These are phyloP conservation scores for Xylaria sp. DNA, from an alignment of 2,329 filamentous ascomycete species.

Conservation along the genomic window DNA sequence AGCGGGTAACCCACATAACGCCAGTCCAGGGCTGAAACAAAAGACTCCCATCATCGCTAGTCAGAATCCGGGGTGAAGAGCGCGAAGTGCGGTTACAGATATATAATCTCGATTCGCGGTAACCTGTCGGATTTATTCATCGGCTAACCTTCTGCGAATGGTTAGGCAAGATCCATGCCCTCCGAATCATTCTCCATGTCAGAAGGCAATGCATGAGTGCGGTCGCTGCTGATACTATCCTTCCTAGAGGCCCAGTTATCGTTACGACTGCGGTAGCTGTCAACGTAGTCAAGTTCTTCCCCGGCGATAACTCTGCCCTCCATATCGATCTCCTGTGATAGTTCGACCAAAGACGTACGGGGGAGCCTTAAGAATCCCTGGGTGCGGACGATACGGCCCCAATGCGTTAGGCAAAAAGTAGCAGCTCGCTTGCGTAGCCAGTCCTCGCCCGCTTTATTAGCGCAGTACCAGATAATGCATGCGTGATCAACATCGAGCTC, in stretches of 20 bases:
- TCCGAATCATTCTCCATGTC: slow-evolving; percentile 64
- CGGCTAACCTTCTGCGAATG: not conserved
- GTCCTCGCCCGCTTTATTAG: slow-evolving; percentile 86
- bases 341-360: slow-evolving; percentile 79
- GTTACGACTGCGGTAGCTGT: slow-evolving; percentile 56
- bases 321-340: slow-evolving; percentile 91
- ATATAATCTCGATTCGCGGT: not conserved
- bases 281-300: slow-evolving; percentile 73
- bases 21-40: not conserved
- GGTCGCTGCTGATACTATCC: slow-evolving; percentile 64
- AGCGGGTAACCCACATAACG: slow-evolving; percentile 8
- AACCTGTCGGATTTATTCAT: too few species aligned
- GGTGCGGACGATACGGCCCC: slow-evolving; percentile 92
- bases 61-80: not conserved
- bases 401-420: slow-evolving; percentile 87
- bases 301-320: slow-evolving; percentile 91
- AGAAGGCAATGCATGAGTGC: slow-evolving; percentile 62
- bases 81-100: not conserved
- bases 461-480: slow-evolving; percentile 95
- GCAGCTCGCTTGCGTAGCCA: slow-evolving; percentile 92
- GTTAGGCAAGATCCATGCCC: slow-evolving; percentile 61
- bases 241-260: slow-evolving; percentile 54
- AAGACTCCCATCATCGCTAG: slow-evolving; percentile 2
- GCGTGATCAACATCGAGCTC: slow-evolving; percentile 95
- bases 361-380: slow-evolving; percentile 83